These are phyloP conservation scores for Fragaria vesca DNA, from an alignment of 306 rosid species.

Conservation along the genomic window DNA sequence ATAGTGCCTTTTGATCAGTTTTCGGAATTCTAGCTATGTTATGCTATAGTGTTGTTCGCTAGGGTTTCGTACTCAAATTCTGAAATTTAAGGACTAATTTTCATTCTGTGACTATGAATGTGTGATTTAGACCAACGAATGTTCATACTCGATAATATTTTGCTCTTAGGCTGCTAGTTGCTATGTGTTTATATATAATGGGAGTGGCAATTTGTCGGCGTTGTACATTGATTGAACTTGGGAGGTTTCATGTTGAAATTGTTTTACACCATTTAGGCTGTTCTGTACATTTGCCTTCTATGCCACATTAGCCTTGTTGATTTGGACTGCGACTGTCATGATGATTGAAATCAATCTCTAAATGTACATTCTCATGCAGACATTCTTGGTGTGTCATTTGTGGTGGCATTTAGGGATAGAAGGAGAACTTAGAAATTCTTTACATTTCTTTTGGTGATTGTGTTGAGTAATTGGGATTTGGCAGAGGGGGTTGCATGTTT, in stretches of 20 bases:
- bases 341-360: not conserved
- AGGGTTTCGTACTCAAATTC: not conserved
- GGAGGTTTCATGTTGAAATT: not conserved
- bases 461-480: not conserved
- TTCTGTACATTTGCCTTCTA: not conserved
- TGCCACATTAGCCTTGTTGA: not conserved
- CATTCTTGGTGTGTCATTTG: not conserved
- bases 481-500: not conserved
- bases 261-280: not conserved
- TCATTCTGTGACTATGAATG: not conserved
- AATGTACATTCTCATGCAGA: not conserved
- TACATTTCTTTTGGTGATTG: not conserved
- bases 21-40: not conserved
- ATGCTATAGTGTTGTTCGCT: not conserved
- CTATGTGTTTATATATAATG: not conserved
- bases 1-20: not conserved
- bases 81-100: not conserved
- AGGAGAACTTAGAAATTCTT: not conserved
- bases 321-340: not conserved
- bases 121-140: not conserved
- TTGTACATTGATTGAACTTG: not conserved
- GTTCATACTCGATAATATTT: not conserved
- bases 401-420: not conserved
- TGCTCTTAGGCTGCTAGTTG: not conserved
- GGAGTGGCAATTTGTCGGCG: not conserved